Evolutionary conservation across 257 asterid genomes (phyloP).

Genomic region (Solanum bulbocastanum): DNA sequence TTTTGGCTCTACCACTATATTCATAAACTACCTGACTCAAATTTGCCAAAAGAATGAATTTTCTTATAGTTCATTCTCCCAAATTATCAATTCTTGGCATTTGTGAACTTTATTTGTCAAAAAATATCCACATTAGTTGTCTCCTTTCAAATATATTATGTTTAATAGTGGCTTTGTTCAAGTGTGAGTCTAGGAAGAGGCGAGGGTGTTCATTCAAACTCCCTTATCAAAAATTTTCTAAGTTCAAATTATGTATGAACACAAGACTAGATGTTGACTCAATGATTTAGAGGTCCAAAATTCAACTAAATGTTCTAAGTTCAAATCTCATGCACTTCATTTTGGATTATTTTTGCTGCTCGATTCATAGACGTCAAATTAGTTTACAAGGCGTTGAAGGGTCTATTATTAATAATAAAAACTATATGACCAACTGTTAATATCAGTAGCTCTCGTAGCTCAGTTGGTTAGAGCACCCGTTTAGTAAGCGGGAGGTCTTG

Average conservation of each 20-base stretch:
- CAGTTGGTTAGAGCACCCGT: constrained; percentile 99
- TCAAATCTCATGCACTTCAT: background rate
- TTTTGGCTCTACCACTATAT: rapidly evolving
- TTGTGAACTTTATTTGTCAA: background rate
- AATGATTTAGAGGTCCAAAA: background rate
- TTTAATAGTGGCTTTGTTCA: background rate
- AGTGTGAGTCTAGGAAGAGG: background rate
- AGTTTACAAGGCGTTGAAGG: background rate
- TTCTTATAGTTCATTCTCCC: background rate
- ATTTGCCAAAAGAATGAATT: background rate
- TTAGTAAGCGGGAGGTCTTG: constrained; percentile 99
- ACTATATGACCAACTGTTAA: rapidly evolving
- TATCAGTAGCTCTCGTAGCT: constrained; percentile 57
- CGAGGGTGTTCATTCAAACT: background rate
- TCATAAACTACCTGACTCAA: background rate
- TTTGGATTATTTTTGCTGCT: background rate
- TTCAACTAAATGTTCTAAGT: background rate
- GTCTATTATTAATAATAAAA: rapidly evolving
- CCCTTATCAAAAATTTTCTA: background rate
- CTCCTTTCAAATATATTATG: background rate
- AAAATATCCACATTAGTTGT: background rate
- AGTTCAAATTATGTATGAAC: background rate
- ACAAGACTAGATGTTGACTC: background rate
- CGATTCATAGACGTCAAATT: background rate
- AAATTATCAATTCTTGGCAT: background rate